Conservation (phyloP, 169 alveolate genomes). For the Cryptosporidium felis region DNA sequence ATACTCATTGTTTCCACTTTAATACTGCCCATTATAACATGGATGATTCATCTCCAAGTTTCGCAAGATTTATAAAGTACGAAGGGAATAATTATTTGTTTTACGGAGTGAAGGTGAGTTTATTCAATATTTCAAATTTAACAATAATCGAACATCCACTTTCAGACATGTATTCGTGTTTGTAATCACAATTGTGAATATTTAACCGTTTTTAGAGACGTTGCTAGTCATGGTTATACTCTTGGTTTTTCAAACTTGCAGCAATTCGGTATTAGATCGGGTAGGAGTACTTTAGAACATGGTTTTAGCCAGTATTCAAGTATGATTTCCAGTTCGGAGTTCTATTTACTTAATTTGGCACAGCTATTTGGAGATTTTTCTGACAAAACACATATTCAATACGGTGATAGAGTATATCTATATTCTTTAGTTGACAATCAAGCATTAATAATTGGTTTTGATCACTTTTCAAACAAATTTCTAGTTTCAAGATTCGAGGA, state of each 20-base stretch:
- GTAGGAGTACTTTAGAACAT: neutral
- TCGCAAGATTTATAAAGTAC: neutral
- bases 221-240: neutral
- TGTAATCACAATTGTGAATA: constrained; percentile 54
- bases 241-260: constrained; percentile 7
- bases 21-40: too few species aligned
- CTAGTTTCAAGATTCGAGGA: constrained; percentile 8
- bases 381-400: constrained; percentile 14
- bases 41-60: neutral
- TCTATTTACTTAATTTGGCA: constrained; percentile 1
- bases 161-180: constrained; percentile 27
- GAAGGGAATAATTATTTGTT: constrained; percentile 9
- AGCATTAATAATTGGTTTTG: constrained; percentile 28
- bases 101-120: constrained; percentile 49
- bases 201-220: constrained; percentile 5
- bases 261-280: neutral
- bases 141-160: neutral
- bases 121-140: neutral
- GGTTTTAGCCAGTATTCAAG: neutral
- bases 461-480: neutral
- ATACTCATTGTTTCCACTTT: neutral
- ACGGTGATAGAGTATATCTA: constrained; percentile 20
- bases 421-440: neutral
- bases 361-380: neutral
- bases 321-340: neutral